Conservation (phyloP, 148 eudicot genomes). For the Rhododendron vialii region DNA sequence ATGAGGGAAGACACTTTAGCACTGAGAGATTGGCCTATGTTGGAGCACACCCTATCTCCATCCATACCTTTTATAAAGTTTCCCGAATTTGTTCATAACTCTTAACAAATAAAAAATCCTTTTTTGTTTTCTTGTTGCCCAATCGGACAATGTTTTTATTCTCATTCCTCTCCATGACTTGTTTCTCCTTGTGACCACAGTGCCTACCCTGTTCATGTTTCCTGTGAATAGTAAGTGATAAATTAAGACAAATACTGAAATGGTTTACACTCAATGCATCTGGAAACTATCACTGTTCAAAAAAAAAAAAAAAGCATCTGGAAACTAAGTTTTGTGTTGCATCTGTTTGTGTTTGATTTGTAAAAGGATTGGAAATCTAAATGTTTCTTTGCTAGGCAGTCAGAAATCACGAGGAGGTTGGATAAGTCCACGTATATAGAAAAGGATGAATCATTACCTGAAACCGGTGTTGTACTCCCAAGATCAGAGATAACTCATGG, state of each 20-base stretch:
- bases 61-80: not conserved
- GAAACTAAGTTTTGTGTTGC: not conserved
- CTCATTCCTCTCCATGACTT: not conserved
- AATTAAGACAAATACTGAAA: not conserved
- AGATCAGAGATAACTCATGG: slow-evolving; percentile 75
- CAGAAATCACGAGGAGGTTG: slow-evolving; percentile 84
- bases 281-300: not conserved
- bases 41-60: no score
- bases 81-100: not conserved
- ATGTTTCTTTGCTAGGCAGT: slow-evolving; percentile 84
- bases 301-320: not conserved
- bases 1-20: no score
- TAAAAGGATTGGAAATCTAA: slow-evolving; percentile 42
- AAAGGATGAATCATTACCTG: slow-evolving; percentile 36
- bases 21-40: no score
- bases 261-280: not conserved
- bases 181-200: not conserved
- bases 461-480: slow-evolving; percentile 55
- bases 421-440: slow-evolving; percentile 48
- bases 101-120: not conserved
- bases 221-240: not conserved
- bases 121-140: not conserved
- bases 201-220: not conserved
- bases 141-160: not conserved
- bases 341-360: slow-evolving; percentile 19